A percentile compares a stretch with the other conserved stretches of the same genome.
phyloP scores from a whole-genome alignment of 1,139 yeast species.

The Protomyces lactucae-debilis region DNA sequence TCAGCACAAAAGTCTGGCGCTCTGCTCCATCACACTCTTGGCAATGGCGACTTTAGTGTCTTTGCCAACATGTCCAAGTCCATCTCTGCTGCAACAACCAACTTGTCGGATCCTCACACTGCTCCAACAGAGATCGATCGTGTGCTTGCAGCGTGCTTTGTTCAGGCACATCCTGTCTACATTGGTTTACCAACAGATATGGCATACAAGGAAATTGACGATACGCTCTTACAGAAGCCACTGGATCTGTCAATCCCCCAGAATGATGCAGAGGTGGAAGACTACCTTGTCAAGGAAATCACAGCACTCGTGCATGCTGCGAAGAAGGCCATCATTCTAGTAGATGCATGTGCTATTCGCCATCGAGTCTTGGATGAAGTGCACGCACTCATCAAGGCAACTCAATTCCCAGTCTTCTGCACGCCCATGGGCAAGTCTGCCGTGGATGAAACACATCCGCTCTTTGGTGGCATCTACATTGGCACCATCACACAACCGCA shows the following conservation, averaged over 20 bases:
- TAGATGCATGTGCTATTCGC: slow-evolving; percentile 61
- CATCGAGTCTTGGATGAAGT: slow-evolving; percentile 46
- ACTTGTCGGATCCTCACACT: slow-evolving; percentile 48
- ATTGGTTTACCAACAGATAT: slow-evolving; percentile 57
- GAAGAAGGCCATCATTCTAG: slow-evolving; percentile 56
- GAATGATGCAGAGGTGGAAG: slow-evolving; percentile 40
- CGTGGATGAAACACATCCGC: slow-evolving; percentile 56
- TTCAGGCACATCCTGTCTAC: slow-evolving; percentile 70
- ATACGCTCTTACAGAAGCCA: slow-evolving; percentile 39
- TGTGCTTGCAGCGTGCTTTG: slow-evolving; percentile 54
- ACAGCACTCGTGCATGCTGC: slow-evolving; percentile 51
- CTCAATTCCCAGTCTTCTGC: slow-evolving; percentile 47
- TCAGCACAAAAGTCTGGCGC: slow-evolving; percentile 42
- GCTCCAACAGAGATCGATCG: slow-evolving; percentile 60
- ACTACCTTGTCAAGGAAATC: slow-evolving; percentile 47
- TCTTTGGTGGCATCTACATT: slow-evolving; percentile 61
- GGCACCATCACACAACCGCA: slow-evolving; percentile 51
- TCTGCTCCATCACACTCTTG: slow-evolving; percentile 61
- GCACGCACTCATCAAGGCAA: slow-evolving; percentile 46
- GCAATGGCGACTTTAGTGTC: slow-evolving; percentile 55
- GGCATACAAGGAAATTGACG: slow-evolving; percentile 49
- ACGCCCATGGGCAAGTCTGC: slow-evolving; percentile 53
- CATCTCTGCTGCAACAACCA: slow-evolving; percentile 56
- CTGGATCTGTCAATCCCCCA: slow-evolving; percentile 37
- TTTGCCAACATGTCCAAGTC: slow-evolving; percentile 60